phyloP scores from a whole-genome alignment of 176 grass and related monocot species.

The Sorghum bicolor region Sorghum_bicolor_NCBIv3 NC_012872.2:55260001-55260500 shows the following conservation, averaged over 20 bases:
- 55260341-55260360: background rate
- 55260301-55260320: background rate
- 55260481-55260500: too few species aligned
- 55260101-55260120: background rate
- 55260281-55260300: background rate
- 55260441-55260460: too few species aligned
- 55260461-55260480: too few species aligned
- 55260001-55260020: background rate
- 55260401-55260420: constrained; percentile 14
- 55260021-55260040: background rate
- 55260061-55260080: background rate
- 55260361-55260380: constrained; percentile 15
- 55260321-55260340: background rate
- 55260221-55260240: background rate
- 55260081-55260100: background rate
- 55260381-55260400: background rate
- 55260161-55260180: background rate
- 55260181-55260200: background rate
- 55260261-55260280: background rate
- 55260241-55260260: background rate
- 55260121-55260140: background rate
- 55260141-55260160: background rate
- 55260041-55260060: background rate
- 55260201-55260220: background rate
- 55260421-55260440: background rate